Evolutionary conservation across 768 basidiomycete genomes (phyloP).

Genomic region (Megacollybia marginata): DNA sequence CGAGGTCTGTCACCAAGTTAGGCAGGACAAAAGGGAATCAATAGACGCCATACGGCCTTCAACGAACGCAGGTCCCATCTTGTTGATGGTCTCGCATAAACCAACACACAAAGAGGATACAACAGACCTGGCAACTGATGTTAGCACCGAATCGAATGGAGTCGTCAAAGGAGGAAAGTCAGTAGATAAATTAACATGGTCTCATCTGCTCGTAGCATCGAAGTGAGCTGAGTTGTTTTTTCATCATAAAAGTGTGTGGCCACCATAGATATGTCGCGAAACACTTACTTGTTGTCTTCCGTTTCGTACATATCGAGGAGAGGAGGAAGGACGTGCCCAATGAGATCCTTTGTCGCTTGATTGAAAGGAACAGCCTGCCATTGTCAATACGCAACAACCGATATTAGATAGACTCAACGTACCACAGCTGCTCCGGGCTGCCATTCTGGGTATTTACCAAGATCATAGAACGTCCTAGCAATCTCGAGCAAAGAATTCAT

Average conservation of each 20-base stretch:
- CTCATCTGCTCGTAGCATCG: conserved; percentile 60
- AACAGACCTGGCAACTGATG: conserved; percentile 53
- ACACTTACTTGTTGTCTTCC: conserved; percentile 93
- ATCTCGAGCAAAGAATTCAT: conserved; percentile 84
- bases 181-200: conserved; percentile 32
- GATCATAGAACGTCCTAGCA: conserved; percentile 85
- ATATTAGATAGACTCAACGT: conserved; percentile 18
- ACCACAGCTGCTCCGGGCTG: conserved; percentile 61
- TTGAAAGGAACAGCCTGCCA: conserved; percentile 43
- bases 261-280: conserved; percentile 2
- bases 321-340: conserved; percentile 63
- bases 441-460: conserved; percentile 82
- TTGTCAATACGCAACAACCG: conserved; percentile 6
- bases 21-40: background rate
- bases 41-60: conserved; percentile 54
- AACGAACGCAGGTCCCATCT: conserved; percentile 82
- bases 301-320: conserved; percentile 86
- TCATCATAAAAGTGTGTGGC: conserved; percentile 34
- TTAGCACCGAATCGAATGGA: conserved; percentile 11
- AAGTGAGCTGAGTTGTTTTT: conserved; percentile 72
- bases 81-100: conserved; percentile 87
- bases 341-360: conserved; percentile 68
- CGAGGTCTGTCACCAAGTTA: conserved; percentile 43
- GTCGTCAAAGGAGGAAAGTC: conserved; percentile 17
- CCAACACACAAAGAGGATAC: conserved; percentile 83